Evolutionary conservation across 1,284 basidiomycete genomes (phyloP).

Genomic region (Pseudomicrostroma phylloplanum): DNA sequence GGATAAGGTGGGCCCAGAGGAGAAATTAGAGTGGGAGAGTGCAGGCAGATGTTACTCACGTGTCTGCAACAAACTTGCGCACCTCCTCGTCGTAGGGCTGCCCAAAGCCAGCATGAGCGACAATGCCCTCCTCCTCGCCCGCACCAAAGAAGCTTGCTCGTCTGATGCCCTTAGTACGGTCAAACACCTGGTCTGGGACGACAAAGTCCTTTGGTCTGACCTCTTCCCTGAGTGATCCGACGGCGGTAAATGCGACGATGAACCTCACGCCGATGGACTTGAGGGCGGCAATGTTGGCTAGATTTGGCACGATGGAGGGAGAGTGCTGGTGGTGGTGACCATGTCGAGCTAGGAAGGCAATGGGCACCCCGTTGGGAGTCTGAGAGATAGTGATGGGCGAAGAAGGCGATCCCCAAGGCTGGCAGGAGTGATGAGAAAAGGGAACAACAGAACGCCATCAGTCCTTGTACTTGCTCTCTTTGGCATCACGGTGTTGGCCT

Average conservation of each 20-base stretch:
- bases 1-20: no score
- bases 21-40: slow-evolving; percentile 1
- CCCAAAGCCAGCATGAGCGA: slow-evolving; percentile 89
- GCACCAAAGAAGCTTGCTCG: slow-evolving; percentile 76
- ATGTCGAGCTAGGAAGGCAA: slow-evolving; percentile 91
- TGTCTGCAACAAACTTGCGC: slow-evolving; percentile 31
- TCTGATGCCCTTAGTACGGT: slow-evolving; percentile 86
- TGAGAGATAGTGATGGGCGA: slow-evolving; percentile 82
- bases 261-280: slow-evolving; percentile 84
- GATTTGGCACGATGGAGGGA: slow-evolving; percentile 57
- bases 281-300: slow-evolving; percentile 91
- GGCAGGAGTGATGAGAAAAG: background rate
- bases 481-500: slow-evolving; percentile 6
- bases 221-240: slow-evolving; percentile 91
- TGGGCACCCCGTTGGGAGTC: slow-evolving; percentile 65
- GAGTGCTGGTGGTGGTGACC: slow-evolving; percentile 64
- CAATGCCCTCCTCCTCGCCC: slow-evolving; percentile 62
- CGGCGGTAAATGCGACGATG: slow-evolving; percentile 88
- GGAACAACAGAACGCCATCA: background rate
- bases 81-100: slow-evolving; percentile 56
- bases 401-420: slow-evolving; percentile 91
- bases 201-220: slow-evolving; percentile 71
- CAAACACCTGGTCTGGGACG: slow-evolving; percentile 88
- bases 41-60: slow-evolving; percentile 14
- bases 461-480: background rate